These are phyloP conservation scores for Suillus variegatus DNA, from an alignment of 768 basidiomycete species.

Conservation along the genomic window DNA sequence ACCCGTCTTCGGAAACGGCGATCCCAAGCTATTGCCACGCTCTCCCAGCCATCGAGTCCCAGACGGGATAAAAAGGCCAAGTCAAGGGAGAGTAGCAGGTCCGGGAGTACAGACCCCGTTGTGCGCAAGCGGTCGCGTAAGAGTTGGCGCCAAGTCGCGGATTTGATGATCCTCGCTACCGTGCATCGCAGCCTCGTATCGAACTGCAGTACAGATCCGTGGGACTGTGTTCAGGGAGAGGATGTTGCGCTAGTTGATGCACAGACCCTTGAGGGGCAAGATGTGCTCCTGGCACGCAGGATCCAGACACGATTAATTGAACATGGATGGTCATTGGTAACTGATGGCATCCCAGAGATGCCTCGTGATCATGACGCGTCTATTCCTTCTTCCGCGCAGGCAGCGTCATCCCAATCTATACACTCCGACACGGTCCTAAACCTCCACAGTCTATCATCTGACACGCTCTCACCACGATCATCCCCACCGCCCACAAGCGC, in stretches of 20 bases:
- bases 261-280: slow-evolving; percentile 29
- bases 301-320: slow-evolving; percentile 34
- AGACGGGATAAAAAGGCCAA: slow-evolving; percentile 4
- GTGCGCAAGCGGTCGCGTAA: slow-evolving; percentile 34
- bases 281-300: slow-evolving; percentile 32
- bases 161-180: slow-evolving; percentile 38
- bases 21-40: slow-evolving; percentile 32
- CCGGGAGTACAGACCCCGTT: neutral
- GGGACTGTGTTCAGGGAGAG: slow-evolving; percentile 17
- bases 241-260: slow-evolving; percentile 5
- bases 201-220: neutral
- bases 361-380: neutral
- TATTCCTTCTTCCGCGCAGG: slow-evolving; percentile 5
- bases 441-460: neutral
- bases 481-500: slow-evolving; percentile 13
- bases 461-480: slow-evolving; percentile 8
- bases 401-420: neutral
- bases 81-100: slow-evolving; percentile 9
- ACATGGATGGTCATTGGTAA: slow-evolving; percentile 25
- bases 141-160: slow-evolving; percentile 31
- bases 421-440: slow-evolving; percentile 24
- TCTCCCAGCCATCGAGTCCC: slow-evolving; percentile 20
- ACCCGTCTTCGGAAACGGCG: slow-evolving; percentile 33
- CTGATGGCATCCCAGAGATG: neutral
- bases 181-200: slow-evolving; percentile 36